phyloP scores from a whole-genome alignment of 177 flowering plant species.

The Vitis hybrid region DNA sequence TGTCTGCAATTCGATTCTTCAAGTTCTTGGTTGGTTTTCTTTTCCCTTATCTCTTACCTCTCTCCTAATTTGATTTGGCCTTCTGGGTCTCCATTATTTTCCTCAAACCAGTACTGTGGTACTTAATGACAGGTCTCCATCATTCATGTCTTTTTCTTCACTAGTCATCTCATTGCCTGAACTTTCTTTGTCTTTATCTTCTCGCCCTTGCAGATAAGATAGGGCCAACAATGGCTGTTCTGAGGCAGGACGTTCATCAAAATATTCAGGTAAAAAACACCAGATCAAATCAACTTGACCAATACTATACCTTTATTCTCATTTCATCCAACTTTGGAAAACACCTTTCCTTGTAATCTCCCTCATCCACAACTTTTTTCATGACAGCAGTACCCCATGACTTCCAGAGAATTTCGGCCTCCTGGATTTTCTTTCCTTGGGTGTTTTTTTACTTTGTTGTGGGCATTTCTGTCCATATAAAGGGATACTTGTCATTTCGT shows the following conservation, averaged over 20 bases:
- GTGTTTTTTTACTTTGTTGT: not conserved
- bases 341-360: not conserved
- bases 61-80: not conserved
- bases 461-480: slow-evolving; percentile 12
- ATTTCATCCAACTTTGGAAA: not conserved
- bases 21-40: slow-evolving; percentile 64
- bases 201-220: slow-evolving; percentile 73
- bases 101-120: not conserved
- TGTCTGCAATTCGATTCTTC: slow-evolving; percentile 60
- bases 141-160: slow-evolving; percentile 3
- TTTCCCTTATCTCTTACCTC: slow-evolving; percentile 6
- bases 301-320: not conserved
- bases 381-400: slow-evolving; percentile 18
- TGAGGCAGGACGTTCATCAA: slow-evolving; percentile 77
- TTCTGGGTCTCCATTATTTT: not conserved
- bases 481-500: not conserved
- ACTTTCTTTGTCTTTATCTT: not conserved
- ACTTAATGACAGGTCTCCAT: not conserved
- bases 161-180: not conserved
- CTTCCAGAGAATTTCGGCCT: not conserved
- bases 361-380: not conserved
- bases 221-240: slow-evolving; percentile 89
- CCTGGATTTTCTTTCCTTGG: not conserved
- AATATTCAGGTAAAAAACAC: slow-evolving; percentile 65
- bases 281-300: slow-evolving; percentile 2